Evolutionary conservation across 805 yeast genomes (phyloP).

Genomic region (Metschnikowia proteae): DNA sequence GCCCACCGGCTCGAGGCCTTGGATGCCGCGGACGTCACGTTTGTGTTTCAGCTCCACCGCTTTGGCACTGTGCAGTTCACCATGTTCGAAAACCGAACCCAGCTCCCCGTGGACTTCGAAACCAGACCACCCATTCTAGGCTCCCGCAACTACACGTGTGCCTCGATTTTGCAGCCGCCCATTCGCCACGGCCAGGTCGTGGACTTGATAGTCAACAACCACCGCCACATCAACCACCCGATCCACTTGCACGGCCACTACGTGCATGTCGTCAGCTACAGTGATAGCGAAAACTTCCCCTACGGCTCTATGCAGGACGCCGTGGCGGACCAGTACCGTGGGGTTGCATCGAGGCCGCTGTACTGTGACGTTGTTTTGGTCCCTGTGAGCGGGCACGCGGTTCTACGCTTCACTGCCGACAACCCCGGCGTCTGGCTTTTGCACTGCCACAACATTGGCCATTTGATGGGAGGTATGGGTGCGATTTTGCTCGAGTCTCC

Average conservation of each 20-base stretch:
- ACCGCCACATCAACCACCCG: slow-evolving; percentile 29
- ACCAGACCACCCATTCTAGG: slow-evolving; percentile 21
- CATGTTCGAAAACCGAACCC: slow-evolving; percentile 21
- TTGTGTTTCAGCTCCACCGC: slow-evolving; percentile 27
- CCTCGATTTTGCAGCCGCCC: slow-evolving; percentile 11
- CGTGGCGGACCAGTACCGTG: slow-evolving; percentile 12
- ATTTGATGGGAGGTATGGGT: slow-evolving; percentile 31
- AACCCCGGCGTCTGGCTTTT: slow-evolving; percentile 32
- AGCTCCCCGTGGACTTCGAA: slow-evolving; percentile 21
- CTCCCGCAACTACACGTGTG: not conserved
- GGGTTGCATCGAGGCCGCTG: slow-evolving; percentile 18
- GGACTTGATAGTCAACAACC: slow-evolving; percentile 30
- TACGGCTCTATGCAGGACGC: slow-evolving; percentile 26
- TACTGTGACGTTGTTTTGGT: slow-evolving; percentile 26
- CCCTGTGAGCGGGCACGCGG: slow-evolving; percentile 31
- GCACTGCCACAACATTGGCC: slow-evolving; percentile 36
- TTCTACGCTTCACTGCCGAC: slow-evolving; percentile 28
- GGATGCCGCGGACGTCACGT: slow-evolving; percentile 25
- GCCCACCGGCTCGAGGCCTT: not conserved
- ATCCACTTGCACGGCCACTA: slow-evolving; percentile 35
- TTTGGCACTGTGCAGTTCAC: slow-evolving; percentile 27
- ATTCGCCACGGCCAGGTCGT: slow-evolving; percentile 27
- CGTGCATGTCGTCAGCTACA: slow-evolving; percentile 26
- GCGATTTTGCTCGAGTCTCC: slow-evolving; percentile 19
- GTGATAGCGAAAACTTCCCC: slow-evolving; percentile 22